Evolutionary conservation across 768 basidiomycete genomes (phyloP).

Genomic region (Crassisporium funariophilum): DNA sequence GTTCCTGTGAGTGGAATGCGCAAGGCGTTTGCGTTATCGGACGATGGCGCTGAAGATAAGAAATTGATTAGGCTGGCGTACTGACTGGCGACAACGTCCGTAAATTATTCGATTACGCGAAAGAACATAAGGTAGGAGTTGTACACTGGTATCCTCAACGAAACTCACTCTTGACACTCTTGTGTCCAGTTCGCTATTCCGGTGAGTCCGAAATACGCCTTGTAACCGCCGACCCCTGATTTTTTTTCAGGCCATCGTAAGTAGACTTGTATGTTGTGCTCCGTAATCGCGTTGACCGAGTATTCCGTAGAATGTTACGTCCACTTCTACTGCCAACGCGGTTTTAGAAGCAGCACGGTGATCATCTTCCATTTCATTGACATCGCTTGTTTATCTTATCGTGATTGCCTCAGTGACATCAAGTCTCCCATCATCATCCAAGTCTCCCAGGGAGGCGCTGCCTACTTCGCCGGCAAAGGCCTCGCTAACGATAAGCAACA

Average conservation of each 20-base stretch:
- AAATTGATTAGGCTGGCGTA: constrained; percentile 74
- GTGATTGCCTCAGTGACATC: constrained; percentile 63
- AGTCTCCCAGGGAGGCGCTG: constrained; percentile 94
- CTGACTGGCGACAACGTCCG: constrained; percentile 93
- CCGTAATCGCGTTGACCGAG: constrained; percentile 4
- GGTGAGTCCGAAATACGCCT: constrained; percentile 46
- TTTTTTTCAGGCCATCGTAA: constrained; percentile 67
- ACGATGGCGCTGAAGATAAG: not conserved
- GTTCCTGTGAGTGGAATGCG: constrained; percentile 69
- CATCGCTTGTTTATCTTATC: constrained; percentile 18
- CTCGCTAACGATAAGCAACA: constrained; percentile 94
- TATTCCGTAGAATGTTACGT: constrained; percentile 82
- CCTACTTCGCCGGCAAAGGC: constrained; percentile 97
- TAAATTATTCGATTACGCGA: constrained; percentile 95
- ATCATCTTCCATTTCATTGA: constrained; percentile 6
- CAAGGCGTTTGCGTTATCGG: too few relatives aligned
- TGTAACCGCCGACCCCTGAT: constrained; percentile 5
- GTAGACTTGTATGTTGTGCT: constrained; percentile 31
- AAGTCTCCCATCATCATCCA: constrained; percentile 98
- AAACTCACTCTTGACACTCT: too few relatives aligned
- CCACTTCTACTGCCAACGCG: constrained; percentile 93
- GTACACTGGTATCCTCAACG: too few relatives aligned
- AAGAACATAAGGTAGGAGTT: constrained; percentile 75
- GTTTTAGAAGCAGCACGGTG: constrained; percentile 95
- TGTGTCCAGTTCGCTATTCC: constrained; percentile 84